phyloP scores from a whole-genome alignment of 2,329 filamentous ascomycete species.

The Phaeosphaeriaceae sp. region DNA sequence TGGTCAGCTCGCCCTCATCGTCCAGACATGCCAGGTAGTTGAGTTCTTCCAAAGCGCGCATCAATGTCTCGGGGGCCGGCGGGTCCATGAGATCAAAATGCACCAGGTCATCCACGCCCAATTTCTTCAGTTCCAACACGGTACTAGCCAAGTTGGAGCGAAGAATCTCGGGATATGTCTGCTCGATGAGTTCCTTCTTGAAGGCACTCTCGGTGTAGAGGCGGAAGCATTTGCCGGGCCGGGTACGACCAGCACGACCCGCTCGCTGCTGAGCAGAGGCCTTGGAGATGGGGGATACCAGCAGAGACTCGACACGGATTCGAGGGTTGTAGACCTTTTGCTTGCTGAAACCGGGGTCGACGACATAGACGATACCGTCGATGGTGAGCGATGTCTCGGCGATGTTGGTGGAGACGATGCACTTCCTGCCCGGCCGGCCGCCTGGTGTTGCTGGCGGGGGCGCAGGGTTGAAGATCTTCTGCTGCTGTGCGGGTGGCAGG shows the following conservation, averaged over 20 bases:
- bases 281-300: constrained; percentile 98
- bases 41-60: constrained; percentile 95
- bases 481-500: constrained; percentile 89
- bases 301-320: constrained; percentile 91
- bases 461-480: constrained; percentile 91
- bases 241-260: constrained; percentile 98
- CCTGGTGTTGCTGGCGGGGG: constrained; percentile 75
- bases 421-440: constrained; percentile 88
- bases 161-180: constrained; percentile 95
- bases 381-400: constrained; percentile 97
- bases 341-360: constrained; percentile 99
- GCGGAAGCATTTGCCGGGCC: constrained; percentile 97
- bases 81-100: constrained; percentile 99
- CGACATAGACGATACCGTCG: constrained; percentile 97
- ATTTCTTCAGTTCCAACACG: constrained; percentile 95
- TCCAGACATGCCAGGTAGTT: constrained; percentile 97
- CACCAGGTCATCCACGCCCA: constrained; percentile 92
- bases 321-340: constrained; percentile 99
- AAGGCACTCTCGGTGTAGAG: constrained; percentile 95
- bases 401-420: constrained; percentile 95
- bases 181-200: constrained; percentile 97
- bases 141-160: constrained; percentile 94
- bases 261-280: constrained; percentile 96
- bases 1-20: constrained; percentile 92
- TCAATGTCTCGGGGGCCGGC: constrained; percentile 95